Evolutionary conservation across 2,329 filamentous ascomycete species (phyloP), one percentile per base, ranked within the genome.

Genomic region (Colletotrichum scovillei): DNA sequence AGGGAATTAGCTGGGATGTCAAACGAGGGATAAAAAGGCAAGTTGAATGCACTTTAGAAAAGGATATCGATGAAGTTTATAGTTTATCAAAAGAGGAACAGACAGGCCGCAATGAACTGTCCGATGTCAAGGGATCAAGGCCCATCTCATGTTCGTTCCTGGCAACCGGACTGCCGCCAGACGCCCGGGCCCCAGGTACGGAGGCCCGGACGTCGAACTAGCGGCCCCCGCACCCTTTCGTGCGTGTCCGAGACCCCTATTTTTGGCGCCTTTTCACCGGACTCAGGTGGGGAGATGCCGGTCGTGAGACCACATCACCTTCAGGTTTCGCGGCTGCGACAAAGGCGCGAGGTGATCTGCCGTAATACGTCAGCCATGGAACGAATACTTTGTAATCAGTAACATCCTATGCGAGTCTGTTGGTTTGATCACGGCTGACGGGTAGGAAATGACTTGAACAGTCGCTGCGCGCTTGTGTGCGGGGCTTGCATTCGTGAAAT

Each of bases 121-220:
- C 7, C 30, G n/a, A 64, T 53, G 30, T 26, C 8, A 24, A 58
- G 57, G 57, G 32, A 60, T 22, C 55, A 26, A 66, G 26, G 22
- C n/a, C 14, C 0, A 19, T 62, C 64, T 22, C 38, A 12, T 49
- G 11, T 52, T 57, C 35, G 56, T 28, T 0, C 56, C 65, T 28
- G 16, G 46, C 65, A 52, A 65, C 69, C 69, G 72, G 72, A 74
- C 59, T 74, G 72, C 63, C 68, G 68, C 35, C 53, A 74, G 11
- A 52, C 63, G 58, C 69, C 63, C 55, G 63, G 63, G 58, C 63
- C 63, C 11, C 42, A 59, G 52, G 28, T 5, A 72, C 69, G 63
- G 69, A 74, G 68, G 69, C 69, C 72, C 72, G 72, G 62, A 56
- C 46, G 60, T 65, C 56, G 62, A 22, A 11, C 14, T 69, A 58